These are phyloP conservation scores for Cyberlindnera mycetangii DNA, from an alignment of 805 yeast genomes.

Conservation along the genomic window DNA sequence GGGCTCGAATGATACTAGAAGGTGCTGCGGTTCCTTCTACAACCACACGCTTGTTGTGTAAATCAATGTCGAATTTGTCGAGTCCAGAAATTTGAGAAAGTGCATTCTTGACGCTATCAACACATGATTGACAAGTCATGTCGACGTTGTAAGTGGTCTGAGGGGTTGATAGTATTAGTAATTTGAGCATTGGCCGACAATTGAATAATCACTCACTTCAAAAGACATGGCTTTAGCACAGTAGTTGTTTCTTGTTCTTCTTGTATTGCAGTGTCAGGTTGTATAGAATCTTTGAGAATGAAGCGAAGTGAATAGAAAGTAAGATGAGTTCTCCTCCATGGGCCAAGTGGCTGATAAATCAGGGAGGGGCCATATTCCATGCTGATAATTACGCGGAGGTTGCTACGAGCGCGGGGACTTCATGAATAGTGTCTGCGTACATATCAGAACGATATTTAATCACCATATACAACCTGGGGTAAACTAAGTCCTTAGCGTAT, in stretches of 20 bases:
- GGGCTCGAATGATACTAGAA: constrained; percentile 61
- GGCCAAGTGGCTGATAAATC: neutral
- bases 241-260: neutral
- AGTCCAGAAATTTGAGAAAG: constrained; percentile 51
- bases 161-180: constrained; percentile 15
- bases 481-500: no score
- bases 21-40: constrained; percentile 76
- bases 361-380: neutral
- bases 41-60: constrained; percentile 57
- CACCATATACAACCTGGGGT: no score
- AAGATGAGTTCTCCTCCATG: no score
- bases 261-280: no score
- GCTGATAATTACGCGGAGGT: neutral
- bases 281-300: no score
- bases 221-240: constrained; percentile 15
- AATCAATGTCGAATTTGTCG: constrained; percentile 50
- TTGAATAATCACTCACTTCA: constrained; percentile 15
- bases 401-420: no score
- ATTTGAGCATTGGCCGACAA: neutral
- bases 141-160: constrained; percentile 79
- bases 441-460: neutral
- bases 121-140: constrained; percentile 63
- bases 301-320: no score
- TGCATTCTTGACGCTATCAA: constrained; percentile 34
- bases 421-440: no score